Conservation (phyloP, 75 land plant species). For the Pseudotsuga menziesii region DNA sequence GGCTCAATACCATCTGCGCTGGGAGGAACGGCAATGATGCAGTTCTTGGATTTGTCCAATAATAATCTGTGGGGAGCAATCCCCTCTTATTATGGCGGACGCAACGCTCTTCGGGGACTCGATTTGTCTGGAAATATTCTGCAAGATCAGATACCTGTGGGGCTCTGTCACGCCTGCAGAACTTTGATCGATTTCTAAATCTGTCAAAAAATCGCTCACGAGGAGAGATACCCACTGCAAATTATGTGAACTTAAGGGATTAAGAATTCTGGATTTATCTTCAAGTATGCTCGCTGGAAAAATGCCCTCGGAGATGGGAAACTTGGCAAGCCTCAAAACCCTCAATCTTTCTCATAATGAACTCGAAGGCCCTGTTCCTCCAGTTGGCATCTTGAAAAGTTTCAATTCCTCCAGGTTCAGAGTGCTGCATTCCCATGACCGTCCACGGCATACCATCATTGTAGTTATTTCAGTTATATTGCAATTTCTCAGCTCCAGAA, state of each 20-base stretch:
- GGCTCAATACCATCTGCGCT: slow-evolving; percentile 61
- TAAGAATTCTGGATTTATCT: slow-evolving; percentile 4
- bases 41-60: slow-evolving; percentile 33
- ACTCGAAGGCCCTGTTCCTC: slow-evolving; percentile 15
- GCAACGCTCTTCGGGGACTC: slow-evolving; percentile 8
- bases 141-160: slow-evolving; percentile 17
- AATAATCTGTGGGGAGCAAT: slow-evolving; percentile 19
- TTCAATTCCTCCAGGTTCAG: slow-evolving; percentile 7
- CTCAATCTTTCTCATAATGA: slow-evolving; percentile 18
- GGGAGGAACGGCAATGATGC: slow-evolving; percentile 44
- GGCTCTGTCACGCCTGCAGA: background rate
- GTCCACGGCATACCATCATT: background rate
- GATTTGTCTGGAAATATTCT: slow-evolving; percentile 7
- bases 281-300: slow-evolving; percentile 8
- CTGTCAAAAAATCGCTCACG: slow-evolving; percentile 20
- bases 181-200: slow-evolving; percentile 17
- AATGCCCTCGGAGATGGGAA: slow-evolving; percentile 21
- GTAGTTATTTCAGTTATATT: background rate
- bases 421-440: background rate
- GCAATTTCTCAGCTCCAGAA: too few relatives aligned
- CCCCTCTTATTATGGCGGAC: slow-evolving; percentile 19
- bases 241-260: background rate
- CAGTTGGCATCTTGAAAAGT: background rate
- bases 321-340: background rate
- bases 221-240: slow-evolving; percentile 13